Evolutionary conservation across 2,329 filamentous ascomycete species (phyloP).

Genomic region (Huntiella abstrusa): DNA sequence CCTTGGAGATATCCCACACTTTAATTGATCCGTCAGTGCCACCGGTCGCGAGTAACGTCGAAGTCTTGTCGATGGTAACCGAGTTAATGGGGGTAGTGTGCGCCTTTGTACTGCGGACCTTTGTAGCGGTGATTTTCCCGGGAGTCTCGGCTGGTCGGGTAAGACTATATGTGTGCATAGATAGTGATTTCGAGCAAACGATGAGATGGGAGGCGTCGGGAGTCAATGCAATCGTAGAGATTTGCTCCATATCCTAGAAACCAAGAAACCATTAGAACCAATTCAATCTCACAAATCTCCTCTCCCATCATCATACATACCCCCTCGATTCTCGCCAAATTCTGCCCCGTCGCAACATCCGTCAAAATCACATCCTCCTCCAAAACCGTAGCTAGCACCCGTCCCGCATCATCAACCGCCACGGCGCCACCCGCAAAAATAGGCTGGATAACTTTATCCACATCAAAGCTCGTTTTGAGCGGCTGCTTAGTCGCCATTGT

Average conservation of each 20-base stretch:
- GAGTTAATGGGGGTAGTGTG: constrained; percentile 81
- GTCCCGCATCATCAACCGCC: constrained; percentile 61
- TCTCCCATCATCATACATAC: constrained; percentile 25
- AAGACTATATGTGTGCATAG: constrained; percentile 79
- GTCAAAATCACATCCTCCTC: constrained; percentile 83
- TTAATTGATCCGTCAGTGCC: constrained; percentile 88
- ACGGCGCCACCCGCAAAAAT: constrained; percentile 87
- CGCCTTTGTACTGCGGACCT: constrained; percentile 68
- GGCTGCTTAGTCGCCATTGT: constrained; percentile 42
- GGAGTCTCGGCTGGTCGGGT: constrained; percentile 36
- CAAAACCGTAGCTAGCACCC: constrained; percentile 71
- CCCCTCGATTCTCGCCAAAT: constrained; percentile 73
- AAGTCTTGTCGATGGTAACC: constrained; percentile 60
- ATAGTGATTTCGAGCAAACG: constrained; percentile 83
- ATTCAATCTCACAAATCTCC: not conserved
- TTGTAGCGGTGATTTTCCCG: constrained; percentile 38
- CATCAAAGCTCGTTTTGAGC: constrained; percentile 77
- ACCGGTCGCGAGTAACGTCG: constrained; percentile 79
- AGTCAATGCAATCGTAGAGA: constrained; percentile 71
- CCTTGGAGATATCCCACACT: constrained; percentile 83
- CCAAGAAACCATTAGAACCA: constrained; percentile 14
- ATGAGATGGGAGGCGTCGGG: constrained; percentile 76
- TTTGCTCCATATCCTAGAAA: constrained; percentile 52
- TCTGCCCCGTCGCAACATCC: constrained; percentile 62
- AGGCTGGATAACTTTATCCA: constrained; percentile 64